Base-by-base conservation (phyloP, 164 flowering plant species). In the Sedum album region DNA sequence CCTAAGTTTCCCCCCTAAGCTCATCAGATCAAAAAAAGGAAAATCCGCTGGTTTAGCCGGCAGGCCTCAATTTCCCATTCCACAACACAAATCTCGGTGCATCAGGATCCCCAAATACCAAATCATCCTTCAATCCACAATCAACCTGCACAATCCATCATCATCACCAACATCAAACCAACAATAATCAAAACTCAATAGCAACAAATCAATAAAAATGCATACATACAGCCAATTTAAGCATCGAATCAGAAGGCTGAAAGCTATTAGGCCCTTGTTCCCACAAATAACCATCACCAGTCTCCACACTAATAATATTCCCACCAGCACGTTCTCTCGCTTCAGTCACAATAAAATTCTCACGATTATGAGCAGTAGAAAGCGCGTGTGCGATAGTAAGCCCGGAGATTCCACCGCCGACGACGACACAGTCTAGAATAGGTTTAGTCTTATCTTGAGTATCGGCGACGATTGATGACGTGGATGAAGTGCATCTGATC, bases 231-330 rank as follows among this genome's bases (percentile, higher is more conserved):
- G 38, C 38, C 38, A 35, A 35, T 35, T 35, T 35, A 7, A 35
- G 38, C 38, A 35, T 35, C 3, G 38, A 35, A 79, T 91, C 96
- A 1, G 97, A 85, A 8, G 97, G 98, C 82, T 93, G 98, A 69
- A 93, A 93, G 75, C 96, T 91, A 68, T 93, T 93, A 49, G 97
- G 98, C 8, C 97, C 98, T 73, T 93, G 96, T 72, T 93, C 97
- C 98, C 98, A 93, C 38, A 93, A 81, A 64, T 80, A 93, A 1
- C 98, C 98, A 46, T 57, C 57, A 51, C 88, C 95, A 73, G 79
- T 76, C 78, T 89, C 86, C 44, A 86, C 78, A 41, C 97, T 93
- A 26, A 77, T 82, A 64, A 94, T 94, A 74, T 88, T 91, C 38
- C 98, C 98, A 0, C 98, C 98, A 28, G 90, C 97, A 17, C 96